Evolutionary conservation across 352 stramenopile genomes (phyloP), one percentile per base, ranked within the genome.

Genomic region (Phytophthora quininea): DNA sequence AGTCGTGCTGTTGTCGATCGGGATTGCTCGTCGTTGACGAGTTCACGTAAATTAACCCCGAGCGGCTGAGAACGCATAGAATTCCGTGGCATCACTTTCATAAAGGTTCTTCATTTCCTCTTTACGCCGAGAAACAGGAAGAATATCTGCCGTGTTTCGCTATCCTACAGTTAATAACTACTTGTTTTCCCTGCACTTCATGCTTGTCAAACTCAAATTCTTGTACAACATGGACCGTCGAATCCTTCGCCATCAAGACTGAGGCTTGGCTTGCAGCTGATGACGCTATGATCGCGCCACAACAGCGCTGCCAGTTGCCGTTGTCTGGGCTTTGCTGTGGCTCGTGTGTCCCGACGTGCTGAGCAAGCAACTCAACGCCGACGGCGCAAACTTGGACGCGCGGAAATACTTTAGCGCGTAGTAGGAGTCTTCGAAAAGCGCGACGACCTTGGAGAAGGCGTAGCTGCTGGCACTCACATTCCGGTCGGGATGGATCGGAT

Each of bases 391-490:
- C 47, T 88, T 89, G 31, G 76, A 89, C 37, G 85, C 61, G 0
- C 85, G 88, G 55, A 91, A 92, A 68, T 93, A 96, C 78, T 91
- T 88, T 37, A 96, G 77, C 8, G 86, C 85, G 54, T 93, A 95
- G 64, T 87, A 96, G 33, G 87, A 86, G 64, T 96, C 88, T 53
- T 96, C 88, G 57, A 95, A 95, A 43, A 94, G 64, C 1, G 86
- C 80, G 7, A 96, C 87, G 27, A 96, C 87, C 51, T 92, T 92
- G 48, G 83, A 82, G 54, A 94, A 95, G 15, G 86, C 86, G 65
- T 93, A 96, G 70, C 85, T 96, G 54, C 84, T 90, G n/a, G 88
- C 86, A 45, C 86, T 91, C 6, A 96, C 88, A 37, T 96, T 96
- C 59, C 87, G 84, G 53, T 95, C 86, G 4, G 88, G 87, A 54